phyloP scores from a whole-genome alignment of 352 stramenopile genomes.

The Chrysophaeum taylorii region DNA sequence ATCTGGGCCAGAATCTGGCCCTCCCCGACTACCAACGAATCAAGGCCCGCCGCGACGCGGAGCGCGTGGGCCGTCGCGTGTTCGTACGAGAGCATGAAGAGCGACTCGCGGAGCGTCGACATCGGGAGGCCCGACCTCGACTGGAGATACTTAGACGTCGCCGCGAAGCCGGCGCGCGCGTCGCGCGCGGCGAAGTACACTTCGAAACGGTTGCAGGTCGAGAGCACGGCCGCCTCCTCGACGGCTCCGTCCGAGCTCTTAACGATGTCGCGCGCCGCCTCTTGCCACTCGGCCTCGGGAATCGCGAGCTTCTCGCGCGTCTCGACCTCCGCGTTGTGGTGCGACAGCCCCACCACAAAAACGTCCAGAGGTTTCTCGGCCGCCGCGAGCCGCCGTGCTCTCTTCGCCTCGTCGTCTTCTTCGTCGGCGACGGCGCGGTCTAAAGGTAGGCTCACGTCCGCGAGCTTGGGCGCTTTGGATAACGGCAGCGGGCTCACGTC shows the following conservation, averaged over 20 bases:
- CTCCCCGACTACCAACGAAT: constrained; percentile 71
- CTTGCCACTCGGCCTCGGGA: constrained; percentile 64
- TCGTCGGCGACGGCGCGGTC: not conserved
- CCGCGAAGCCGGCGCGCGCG: constrained; percentile 26
- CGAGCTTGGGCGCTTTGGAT: too few species aligned
- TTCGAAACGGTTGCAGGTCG: constrained; percentile 77
- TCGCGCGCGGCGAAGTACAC: constrained; percentile 66
- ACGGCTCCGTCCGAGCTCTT: constrained; percentile 36
- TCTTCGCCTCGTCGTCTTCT: not conserved
- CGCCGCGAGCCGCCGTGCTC: constrained; percentile 35
- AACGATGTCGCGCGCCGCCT: constrained; percentile 48
- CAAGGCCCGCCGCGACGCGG: constrained; percentile 60
- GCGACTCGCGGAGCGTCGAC: constrained; percentile 49
- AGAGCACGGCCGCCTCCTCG: constrained; percentile 59
- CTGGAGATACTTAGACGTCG: constrained; percentile 49
- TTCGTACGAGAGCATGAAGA: constrained; percentile 68
- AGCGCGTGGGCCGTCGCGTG: constrained; percentile 74
- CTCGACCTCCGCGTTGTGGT: constrained; percentile 68
- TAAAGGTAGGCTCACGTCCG: too few species aligned
- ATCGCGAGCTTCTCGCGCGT: constrained; percentile 73
- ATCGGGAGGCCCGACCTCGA: constrained; percentile 53
- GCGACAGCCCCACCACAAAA: constrained; percentile 64
- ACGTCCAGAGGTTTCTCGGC: constrained; percentile 64
- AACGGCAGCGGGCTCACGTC: too few species aligned
- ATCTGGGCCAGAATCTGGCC: constrained; percentile 73